These are phyloP conservation scores for Claviceps capensis DNA, from an alignment of 2,329 filamentous ascomycete genomes.

Conservation along the genomic window DNA sequence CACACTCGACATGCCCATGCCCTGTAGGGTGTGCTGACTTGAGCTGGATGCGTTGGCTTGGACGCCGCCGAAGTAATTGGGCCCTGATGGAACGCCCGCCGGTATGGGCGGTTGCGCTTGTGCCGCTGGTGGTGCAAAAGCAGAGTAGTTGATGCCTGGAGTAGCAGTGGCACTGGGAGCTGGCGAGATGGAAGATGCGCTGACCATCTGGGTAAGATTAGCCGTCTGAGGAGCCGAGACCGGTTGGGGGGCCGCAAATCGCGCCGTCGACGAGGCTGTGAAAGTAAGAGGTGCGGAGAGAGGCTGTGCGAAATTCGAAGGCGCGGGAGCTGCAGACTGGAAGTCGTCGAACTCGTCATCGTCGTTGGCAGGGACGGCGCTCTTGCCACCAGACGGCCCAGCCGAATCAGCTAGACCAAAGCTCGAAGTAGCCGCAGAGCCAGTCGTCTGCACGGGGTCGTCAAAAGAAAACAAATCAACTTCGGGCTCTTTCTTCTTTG, in stretches of 20 bases:
- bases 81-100: conserved; percentile 56
- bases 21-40: conserved; percentile 12
- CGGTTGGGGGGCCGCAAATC: conserved; percentile 72
- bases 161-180: conserved; percentile 43
- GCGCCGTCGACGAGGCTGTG: conserved; percentile 41
- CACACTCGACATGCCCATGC: conserved; percentile 19
- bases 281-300: conserved; percentile 34
- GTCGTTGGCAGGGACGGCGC: conserved; percentile 28
- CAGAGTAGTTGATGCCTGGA: conserved; percentile 49
- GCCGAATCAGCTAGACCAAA: conserved; percentile 33
- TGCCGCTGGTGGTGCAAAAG: conserved; percentile 32
- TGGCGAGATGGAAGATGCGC: conserved; percentile 69
- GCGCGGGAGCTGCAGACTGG: conserved; percentile 63
- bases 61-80: conserved; percentile 93
- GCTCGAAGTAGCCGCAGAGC: conserved; percentile 30
- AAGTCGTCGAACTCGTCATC: conserved; percentile 98
- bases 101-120: conserved; percentile 39
- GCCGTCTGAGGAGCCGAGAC: conserved; percentile 70
- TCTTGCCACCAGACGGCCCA: conserved; percentile 9
- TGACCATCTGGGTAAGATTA: conserved; percentile 67
- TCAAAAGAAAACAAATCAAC: conserved; percentile 90
- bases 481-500: conserved; percentile 79
- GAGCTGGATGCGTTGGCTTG: conserved; percentile 24
- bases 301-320: conserved; percentile 32
- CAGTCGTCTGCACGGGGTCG: conserved; percentile 45